phyloP scores from a whole-genome alignment of 1,284 basidiomycete genomes.

The Schizopora paradoxa region DNA sequence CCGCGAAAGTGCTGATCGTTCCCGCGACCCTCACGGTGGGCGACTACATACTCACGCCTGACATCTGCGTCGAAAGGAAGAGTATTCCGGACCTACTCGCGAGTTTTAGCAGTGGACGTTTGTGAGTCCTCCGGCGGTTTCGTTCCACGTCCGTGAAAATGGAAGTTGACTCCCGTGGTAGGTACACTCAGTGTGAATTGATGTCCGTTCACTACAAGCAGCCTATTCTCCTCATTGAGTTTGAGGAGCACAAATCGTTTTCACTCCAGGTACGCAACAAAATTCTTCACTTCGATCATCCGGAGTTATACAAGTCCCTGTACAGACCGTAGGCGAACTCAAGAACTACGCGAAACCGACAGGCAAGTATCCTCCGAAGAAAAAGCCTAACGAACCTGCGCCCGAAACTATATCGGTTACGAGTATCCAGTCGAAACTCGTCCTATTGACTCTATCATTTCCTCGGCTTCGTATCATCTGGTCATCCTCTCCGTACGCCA shows the following conservation, averaged over 20 bases:
- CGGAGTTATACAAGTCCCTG: constrained; percentile 1
- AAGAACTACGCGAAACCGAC: constrained; percentile 58
- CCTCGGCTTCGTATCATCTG: constrained; percentile 92
- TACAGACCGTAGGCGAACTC: constrained; percentile 51
- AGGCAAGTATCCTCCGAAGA: constrained; percentile 50
- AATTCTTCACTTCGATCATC: not conserved
- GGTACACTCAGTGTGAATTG: constrained; percentile 94
- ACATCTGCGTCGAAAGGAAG: constrained; percentile 96
- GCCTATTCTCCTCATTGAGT: constrained; percentile 94
- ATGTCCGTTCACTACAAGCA: constrained; percentile 97
- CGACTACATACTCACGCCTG: constrained; percentile 93
- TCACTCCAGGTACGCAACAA: constrained; percentile 66
- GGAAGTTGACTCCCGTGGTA: no score
- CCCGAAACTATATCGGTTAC: constrained; percentile 36
- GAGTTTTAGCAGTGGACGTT: constrained; percentile 88
- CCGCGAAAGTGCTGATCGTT: constrained; percentile 73
- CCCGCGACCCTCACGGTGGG: constrained; percentile 93
- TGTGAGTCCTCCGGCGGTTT: constrained; percentile 53
- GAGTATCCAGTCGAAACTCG: constrained; percentile 84
- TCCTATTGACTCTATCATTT: constrained; percentile 85
- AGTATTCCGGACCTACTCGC: constrained; percentile 87
- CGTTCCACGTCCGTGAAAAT: not conserved
- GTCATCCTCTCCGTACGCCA: constrained; percentile 93
- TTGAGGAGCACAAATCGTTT: constrained; percentile 96
- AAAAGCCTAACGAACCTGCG: constrained; percentile 38